phyloP scores from a whole-genome alignment of 164 flowering plant species.

The Berberis thunbergii region DNA sequence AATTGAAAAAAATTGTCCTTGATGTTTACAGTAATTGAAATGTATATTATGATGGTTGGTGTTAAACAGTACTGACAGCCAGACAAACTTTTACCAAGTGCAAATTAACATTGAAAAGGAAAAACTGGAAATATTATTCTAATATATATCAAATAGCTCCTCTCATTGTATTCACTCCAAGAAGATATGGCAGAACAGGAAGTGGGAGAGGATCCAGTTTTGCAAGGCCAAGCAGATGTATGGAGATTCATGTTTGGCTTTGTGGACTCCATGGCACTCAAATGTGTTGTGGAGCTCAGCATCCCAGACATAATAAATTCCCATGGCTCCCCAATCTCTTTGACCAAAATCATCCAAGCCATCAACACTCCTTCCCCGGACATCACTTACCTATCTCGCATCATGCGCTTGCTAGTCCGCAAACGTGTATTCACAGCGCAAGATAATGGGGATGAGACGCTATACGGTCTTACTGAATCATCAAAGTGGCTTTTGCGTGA shows the following conservation, averaged over 20 bases:
- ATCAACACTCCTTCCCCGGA: conserved; percentile 11
- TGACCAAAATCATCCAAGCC: conserved; percentile 19
- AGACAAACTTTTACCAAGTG: too few species aligned
- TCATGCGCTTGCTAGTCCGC: conserved; percentile 41
- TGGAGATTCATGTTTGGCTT: conserved; percentile 27
- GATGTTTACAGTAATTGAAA: too few species aligned
- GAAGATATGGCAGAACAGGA: not conserved
- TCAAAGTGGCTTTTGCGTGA: conserved; percentile 26
- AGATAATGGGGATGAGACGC: conserved; percentile 13
- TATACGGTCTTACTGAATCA: conserved; percentile 23
- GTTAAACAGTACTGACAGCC: too few species aligned
- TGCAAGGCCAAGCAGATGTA: conserved; percentile 30
- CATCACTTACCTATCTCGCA: conserved; percentile 24
- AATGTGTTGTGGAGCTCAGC: conserved; percentile 40
- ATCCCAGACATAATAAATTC: conserved; percentile 38
- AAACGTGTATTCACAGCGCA: conserved; percentile 20
- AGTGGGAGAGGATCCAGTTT: conserved; percentile 6
- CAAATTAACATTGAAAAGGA: too few species aligned
- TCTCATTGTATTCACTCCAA: not conserved
- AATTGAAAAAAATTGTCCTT: too few species aligned
- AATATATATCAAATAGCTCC: too few species aligned
- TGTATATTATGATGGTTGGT: too few species aligned
- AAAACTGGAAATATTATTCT: too few species aligned
- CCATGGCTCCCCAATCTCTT: conserved; percentile 25
- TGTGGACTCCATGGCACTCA: conserved; percentile 35